These are phyloP conservation scores for Scedosporium apiospermum DNA, from an alignment of 2,329 filamentous ascomycete species.

Conservation along the genomic window DNA sequence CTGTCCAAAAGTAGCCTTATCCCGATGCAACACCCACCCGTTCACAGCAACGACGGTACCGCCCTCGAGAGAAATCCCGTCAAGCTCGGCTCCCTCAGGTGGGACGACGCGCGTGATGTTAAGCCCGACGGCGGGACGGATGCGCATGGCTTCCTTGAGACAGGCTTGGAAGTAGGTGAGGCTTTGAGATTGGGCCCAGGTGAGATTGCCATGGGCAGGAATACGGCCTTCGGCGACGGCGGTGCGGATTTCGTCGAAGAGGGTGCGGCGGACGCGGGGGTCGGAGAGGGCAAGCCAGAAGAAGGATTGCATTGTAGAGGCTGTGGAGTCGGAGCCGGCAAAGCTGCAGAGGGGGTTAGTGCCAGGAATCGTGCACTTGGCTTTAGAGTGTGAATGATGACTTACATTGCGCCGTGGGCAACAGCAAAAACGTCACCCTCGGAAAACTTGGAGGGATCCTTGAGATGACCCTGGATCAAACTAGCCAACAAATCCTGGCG, in stretches of 20 bases:
- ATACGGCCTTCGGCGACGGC: conserved; percentile 27
- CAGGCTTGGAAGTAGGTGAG: conserved; percentile 48
- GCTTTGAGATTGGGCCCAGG: conserved; percentile 36
- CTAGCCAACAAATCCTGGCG: conserved; percentile 41
- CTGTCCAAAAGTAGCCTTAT: conserved; percentile 35
- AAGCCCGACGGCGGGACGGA: conserved; percentile 43
- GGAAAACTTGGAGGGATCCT: conserved; percentile 34
- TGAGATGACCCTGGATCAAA: conserved; percentile 41
- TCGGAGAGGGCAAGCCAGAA: conserved; percentile 40
- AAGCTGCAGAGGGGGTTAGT: conserved; percentile 26
- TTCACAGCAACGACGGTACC: conserved; percentile 45
- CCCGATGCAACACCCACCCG: conserved; percentile 42
- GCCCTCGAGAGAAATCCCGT: conserved; percentile 39
- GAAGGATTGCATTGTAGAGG: conserved; percentile 49
- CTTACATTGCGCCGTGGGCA: conserved; percentile 46
- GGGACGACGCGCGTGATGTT: conserved; percentile 44
- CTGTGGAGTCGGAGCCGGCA: conserved; percentile 52
- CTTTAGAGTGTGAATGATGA: conserved; percentile 3
- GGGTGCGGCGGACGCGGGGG: conserved; percentile 25
- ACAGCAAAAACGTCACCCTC: conserved; percentile 48
- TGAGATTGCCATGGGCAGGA: conserved; percentile 30
- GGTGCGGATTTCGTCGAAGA: conserved; percentile 33
- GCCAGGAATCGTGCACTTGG: background rate
- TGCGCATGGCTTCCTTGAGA: conserved; percentile 45
- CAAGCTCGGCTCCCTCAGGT: conserved; percentile 39